Percentiles rank a stretch among this genome's conserved stretches.
Conservation (phyloP, 202 grass and related monocot species). For the Cymbopogon flexuosus region DNA sequence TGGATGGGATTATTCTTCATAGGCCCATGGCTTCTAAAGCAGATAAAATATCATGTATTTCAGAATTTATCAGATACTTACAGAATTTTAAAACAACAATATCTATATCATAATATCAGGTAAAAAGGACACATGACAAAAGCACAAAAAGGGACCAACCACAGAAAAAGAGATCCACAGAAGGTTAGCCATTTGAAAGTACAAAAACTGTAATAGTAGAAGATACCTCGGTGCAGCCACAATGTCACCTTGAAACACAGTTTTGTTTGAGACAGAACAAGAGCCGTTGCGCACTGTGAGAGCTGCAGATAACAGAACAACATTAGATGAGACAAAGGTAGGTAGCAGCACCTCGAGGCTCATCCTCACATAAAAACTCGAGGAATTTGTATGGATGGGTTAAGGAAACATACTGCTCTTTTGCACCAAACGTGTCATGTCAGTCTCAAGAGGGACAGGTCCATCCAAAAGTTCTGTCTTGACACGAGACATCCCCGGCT, state of each 20-base stretch:
- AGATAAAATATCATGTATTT: not conserved
- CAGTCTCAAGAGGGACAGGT: not conserved
- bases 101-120: not conserved
- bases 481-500: not conserved
- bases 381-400: not conserved
- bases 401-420: not conserved
- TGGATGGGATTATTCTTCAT: not conserved
- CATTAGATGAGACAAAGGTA: not conserved
- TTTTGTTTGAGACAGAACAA: slow-evolving; percentile 24
- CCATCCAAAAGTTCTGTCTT: slow-evolving; percentile 13
- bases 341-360: not conserved
- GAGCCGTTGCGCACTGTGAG: not conserved
- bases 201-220: slow-evolving; percentile 2
- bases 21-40: not conserved
- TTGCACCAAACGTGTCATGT: not conserved
- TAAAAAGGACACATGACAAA: not conserved
- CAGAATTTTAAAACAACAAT: not conserved
- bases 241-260: slow-evolving; percentile 28
- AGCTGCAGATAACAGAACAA: not conserved
- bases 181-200: not conserved
- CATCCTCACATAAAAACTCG: not conserved
- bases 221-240: slow-evolving; percentile 33
- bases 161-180: too few relatives aligned
- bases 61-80: not conserved
- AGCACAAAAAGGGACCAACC: not conserved